Evolutionary conservation across 169 alveolate genomes (phyloP).

Genomic region (Theileria annulata): DNA sequence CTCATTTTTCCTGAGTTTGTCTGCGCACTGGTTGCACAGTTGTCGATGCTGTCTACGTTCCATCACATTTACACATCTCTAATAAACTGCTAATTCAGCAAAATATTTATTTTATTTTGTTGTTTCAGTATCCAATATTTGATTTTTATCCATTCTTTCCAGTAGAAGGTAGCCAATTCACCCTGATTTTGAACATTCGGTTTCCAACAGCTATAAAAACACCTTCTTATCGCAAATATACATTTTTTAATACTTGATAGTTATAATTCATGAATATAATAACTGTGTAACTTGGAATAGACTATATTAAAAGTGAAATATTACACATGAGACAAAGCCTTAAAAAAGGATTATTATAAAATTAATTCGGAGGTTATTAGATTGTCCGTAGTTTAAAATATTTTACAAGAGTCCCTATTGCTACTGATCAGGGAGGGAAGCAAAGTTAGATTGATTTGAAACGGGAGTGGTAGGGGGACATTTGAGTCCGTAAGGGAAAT

Average conservation of each 20-base stretch:
- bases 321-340: not conserved
- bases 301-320: not conserved
- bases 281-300: not conserved
- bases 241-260: not conserved
- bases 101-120: too few species aligned
- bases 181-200: not conserved
- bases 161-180: not conserved
- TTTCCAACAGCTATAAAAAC: too few species aligned
- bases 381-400: not conserved
- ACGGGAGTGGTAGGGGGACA: constrained; percentile 7
- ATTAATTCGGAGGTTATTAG: not conserved
- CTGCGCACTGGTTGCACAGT: constrained; percentile 39
- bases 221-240: not conserved
- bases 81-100: not conserved
- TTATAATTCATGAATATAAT: not conserved
- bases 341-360: too few species aligned
- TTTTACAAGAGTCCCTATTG: not conserved
- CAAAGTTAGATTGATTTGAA: too few species aligned
- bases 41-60: constrained; percentile 10
- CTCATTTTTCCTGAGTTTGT: not conserved
- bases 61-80: not conserved
- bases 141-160: not conserved
- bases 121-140: not conserved
- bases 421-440: not conserved
- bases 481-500: constrained; percentile 41